Evolutionary conservation across 371 early-diverging fungal genomes (phyloP), one percentile per base, ranked within the genome.

Genomic region (Actinomucor elegans): DNA sequence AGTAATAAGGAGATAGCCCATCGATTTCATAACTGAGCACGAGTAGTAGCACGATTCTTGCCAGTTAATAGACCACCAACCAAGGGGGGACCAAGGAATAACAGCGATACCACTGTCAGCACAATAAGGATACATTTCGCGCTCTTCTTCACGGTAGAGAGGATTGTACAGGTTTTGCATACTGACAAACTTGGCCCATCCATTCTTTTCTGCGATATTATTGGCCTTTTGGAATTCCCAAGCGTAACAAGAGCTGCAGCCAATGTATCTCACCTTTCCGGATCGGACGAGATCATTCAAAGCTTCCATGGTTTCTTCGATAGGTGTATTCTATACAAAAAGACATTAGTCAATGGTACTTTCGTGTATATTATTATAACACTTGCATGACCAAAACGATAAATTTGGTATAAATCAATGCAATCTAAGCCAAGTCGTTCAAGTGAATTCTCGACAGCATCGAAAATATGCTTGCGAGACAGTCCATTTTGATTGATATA

Each of bases 361-460:
- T 51, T 28, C 28, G n/a, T 21, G 18, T 31, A 15, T 20, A 51
- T 63, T 21, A 29, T 24, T 6, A 26, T n/a, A n/a, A n/a, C n/a
- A 28, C 51, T 59, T 59, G 62, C 65, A n/a, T 20, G 45, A 35
- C 62, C 67, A 21, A 45, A 52, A 9, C 71, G 66, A 47, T 73
- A 66, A 28, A 87, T 75, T 18, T 83, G 69, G 40, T 81, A 81
- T 23, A 87, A 55, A 55, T 86, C 85, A 42, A 85, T 52, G 46
- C 85, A 85, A 18, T 83, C 81, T 11, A 69, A 32, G 26, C 61
- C 70, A 36, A 78, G 54, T 17, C 82, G 59, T 43, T 69, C 48
- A 14, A 81, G 55, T 14, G 73, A 72, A 12, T 49, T 77, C 11
- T 80, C 73, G 14, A 78, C 57, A 28, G 77, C 60, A 38, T 71